Percentiles rank a stretch among this genome's conserved stretches.
Evolutionary conservation across 352 stramenopile genomes (phyloP).

Genomic region (Phytopythium ostracodes): DNA sequence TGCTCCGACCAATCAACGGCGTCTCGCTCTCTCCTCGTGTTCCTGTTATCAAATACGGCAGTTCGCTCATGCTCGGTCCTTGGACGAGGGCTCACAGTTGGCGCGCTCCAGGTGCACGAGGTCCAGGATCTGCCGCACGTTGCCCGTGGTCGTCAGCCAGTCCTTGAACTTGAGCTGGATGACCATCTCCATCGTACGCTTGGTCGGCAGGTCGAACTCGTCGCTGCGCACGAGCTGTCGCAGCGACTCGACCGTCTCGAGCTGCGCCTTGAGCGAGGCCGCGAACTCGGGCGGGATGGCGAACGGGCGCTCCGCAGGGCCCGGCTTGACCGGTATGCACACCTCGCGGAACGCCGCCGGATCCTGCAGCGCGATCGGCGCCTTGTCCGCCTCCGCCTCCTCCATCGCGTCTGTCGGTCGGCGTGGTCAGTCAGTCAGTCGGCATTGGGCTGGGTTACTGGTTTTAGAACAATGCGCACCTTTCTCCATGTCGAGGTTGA

Average conservation of each 20-base stretch:
- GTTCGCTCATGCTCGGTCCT: conserved; percentile 4
- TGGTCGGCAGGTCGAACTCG: conserved; percentile 76
- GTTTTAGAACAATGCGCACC: too few relatives aligned
- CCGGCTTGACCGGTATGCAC: conserved; percentile 63
- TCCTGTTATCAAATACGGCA: conserved; percentile 1
- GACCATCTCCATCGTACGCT: conserved; percentile 77
- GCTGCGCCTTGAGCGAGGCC: conserved; percentile 52
- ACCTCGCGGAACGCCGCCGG: conserved; percentile 62
- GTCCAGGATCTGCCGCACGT: conserved; percentile 86
- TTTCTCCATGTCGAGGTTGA: conserved; percentile 69
- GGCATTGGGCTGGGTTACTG: too few relatives aligned
- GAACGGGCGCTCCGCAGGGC: conserved; percentile 63
- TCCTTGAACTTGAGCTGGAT: conserved; percentile 86
- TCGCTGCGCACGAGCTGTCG: conserved; percentile 70
- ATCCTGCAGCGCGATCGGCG: conserved; percentile 50
- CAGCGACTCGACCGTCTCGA: conserved; percentile 73
- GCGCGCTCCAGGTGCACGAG: conserved; percentile 76
- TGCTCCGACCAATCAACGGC: neutral
- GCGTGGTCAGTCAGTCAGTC: neutral
- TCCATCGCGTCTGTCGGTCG: conserved; percentile 25
- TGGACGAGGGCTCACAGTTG: conserved; percentile 19
- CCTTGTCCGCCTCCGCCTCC: conserved; percentile 37
- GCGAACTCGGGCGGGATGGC: conserved; percentile 71
- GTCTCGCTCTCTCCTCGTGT: neutral
- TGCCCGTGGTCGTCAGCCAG: conserved; percentile 84